Percentiles rank a stretch among this genome's conserved stretches.
Conservation (phyloP, 352 stramenopile genomes). For the Phytophthora pseudosyringae region DNA sequence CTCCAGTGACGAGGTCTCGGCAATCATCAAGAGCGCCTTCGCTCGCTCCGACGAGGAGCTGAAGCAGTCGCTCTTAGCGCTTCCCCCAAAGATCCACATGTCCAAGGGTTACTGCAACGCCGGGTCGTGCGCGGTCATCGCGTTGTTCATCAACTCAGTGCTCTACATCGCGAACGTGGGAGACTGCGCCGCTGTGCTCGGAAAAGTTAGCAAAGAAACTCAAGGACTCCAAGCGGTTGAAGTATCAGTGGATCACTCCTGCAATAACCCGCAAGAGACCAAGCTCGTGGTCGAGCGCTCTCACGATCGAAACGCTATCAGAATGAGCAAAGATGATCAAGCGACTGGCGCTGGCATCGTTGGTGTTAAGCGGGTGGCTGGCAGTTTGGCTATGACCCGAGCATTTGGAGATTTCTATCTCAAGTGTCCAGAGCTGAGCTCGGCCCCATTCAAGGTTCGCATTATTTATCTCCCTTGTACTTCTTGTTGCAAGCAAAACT, state of each 20-base stretch:
- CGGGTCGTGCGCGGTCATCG: slow-evolving; percentile 66
- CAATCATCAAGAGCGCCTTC: slow-evolving; percentile 50
- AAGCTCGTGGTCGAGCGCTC: slow-evolving; percentile 67
- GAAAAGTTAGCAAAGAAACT: slow-evolving; percentile 53
- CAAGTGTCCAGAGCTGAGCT: slow-evolving; percentile 92
- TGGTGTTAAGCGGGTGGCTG: slow-evolving; percentile 92
- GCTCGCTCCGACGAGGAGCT: slow-evolving; percentile 60
- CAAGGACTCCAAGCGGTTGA: slow-evolving; percentile 40
- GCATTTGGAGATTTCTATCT: slow-evolving; percentile 95
- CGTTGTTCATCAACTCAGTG: slow-evolving; percentile 60
- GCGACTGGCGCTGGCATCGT: slow-evolving; percentile 63
- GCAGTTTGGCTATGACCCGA: slow-evolving; percentile 91
- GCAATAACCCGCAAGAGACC: slow-evolving; percentile 58
- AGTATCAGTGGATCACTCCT: slow-evolving; percentile 68
- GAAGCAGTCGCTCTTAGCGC: slow-evolving; percentile 57
- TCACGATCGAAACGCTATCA: slow-evolving; percentile 82
- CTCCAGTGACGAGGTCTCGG: slow-evolving; percentile 40
- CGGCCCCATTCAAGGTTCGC: slow-evolving; percentile 89
- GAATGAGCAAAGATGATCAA: slow-evolving; percentile 93
- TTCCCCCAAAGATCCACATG: slow-evolving; percentile 47
- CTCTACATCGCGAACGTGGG: slow-evolving; percentile 93
- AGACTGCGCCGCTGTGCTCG: slow-evolving; percentile 91
- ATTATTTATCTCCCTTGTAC: not conserved
- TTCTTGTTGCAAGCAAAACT: not conserved
- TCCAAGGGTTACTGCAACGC: slow-evolving; percentile 80